These are phyloP conservation scores for Ophiostoma pallidulum DNA, from an alignment of 2,329 filamentous ascomycete genomes.

Conservation along the genomic window DNA sequence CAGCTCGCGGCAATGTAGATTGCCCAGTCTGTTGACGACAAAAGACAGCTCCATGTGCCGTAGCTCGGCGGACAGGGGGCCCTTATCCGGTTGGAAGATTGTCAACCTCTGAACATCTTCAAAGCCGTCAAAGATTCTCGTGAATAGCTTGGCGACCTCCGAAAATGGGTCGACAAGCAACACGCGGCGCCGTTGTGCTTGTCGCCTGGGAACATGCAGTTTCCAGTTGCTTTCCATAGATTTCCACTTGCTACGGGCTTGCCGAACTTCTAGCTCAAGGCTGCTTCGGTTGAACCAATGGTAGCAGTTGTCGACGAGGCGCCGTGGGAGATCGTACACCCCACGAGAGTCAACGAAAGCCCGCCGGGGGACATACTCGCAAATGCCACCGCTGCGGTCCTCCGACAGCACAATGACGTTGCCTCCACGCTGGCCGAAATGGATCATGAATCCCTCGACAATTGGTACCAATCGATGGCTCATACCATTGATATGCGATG, in stretches of 20 bases:
- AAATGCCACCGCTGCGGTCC: not conserved
- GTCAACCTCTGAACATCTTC: constrained; percentile 34
- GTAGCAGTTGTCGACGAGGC: constrained; percentile 41
- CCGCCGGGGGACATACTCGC: constrained; percentile 10
- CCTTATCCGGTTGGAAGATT: constrained; percentile 33
- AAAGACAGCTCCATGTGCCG: constrained; percentile 45
- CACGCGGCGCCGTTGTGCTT: constrained; percentile 15
- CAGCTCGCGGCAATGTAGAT: constrained; percentile 41
- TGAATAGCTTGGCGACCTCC: constrained; percentile 28
- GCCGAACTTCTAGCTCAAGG: too few species aligned
- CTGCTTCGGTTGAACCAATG: constrained; percentile 47
- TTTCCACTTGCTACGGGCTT: too few species aligned
- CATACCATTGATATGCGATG: constrained; percentile 45
- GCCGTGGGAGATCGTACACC: constrained; percentile 42
- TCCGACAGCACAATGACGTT: constrained; percentile 30
- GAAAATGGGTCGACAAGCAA: constrained; percentile 41
- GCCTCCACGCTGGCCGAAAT: constrained; percentile 40
- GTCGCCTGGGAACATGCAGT: constrained; percentile 21
- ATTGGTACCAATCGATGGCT: constrained; percentile 32
- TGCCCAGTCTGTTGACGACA: constrained; percentile 31
- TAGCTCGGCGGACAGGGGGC: constrained; percentile 36
- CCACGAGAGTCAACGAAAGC: constrained; percentile 16
- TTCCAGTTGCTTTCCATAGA: constrained; percentile 30
- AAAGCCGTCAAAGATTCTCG: constrained; percentile 39
- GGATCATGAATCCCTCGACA: constrained; percentile 34